These are phyloP conservation scores for Colletotrichum paranaense DNA, from an alignment of 2,329 filamentous ascomycete species.

Conservation along the genomic window DNA sequence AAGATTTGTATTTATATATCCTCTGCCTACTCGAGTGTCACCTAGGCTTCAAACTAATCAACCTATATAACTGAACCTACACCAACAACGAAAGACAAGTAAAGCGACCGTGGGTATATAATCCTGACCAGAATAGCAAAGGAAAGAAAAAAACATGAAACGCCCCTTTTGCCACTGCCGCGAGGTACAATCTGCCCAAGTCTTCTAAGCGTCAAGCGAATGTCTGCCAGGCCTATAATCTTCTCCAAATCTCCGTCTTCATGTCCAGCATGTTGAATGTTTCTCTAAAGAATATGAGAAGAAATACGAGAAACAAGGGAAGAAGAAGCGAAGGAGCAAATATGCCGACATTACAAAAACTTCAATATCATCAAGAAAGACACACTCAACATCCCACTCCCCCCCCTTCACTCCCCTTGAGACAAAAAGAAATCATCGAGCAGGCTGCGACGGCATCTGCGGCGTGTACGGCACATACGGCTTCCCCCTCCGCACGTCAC, in stretches of 20 bases:
- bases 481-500: slow-evolving; percentile 53
- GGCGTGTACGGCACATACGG: slow-evolving; percentile 51
- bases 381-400: neutral
- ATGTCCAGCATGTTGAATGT: neutral
- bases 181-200: neutral
- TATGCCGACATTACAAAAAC: slow-evolving; percentile 12
- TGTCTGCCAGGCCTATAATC: neutral
- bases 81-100: neutral
- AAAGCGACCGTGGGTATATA: slow-evolving; percentile 21
- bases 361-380: neutral
- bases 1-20: neutral
- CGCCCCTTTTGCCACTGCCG: neutral
- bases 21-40: neutral
- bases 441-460: neutral
- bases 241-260: neutral
- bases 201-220: neutral
- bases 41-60: neutral
- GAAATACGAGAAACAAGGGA: neutral
- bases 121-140: neutral
- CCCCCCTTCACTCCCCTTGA: neutral
- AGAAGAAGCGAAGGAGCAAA: slow-evolving; percentile 8
- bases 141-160: neutral
- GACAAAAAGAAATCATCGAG: neutral
- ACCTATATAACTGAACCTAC: neutral
- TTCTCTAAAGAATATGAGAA: neutral